Evolutionary conservation across 164 flowering plant species (phyloP), one percentile per base, ranked within the genome.

Genomic region (Nymphaea colorata): DNA sequence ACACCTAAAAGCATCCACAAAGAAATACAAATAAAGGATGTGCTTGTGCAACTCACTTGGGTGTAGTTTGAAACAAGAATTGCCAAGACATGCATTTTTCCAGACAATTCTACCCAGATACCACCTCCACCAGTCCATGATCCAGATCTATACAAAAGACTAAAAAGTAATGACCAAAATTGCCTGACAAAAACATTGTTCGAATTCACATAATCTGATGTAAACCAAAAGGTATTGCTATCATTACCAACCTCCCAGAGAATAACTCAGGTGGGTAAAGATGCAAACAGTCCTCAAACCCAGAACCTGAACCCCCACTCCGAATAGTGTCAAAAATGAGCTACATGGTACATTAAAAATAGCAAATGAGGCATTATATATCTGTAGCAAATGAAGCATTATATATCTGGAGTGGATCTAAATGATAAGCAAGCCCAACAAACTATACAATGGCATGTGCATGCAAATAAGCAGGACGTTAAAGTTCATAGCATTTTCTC

Each of bases 61-160:
- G 99, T 95, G 74, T 95, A 92, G 80, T 95, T 95, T 74, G 99
- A 95, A 72, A 95, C 98, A 44, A 90, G 90, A 64, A 95, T 81
- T 45, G 98, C 96, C 79, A 95, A 80, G 70, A 95, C 93, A 75
- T 95, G 90, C 99, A 95, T 90, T 86, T 92, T 95, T 42, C 99
- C 96, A 51, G 98, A 95, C 18, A 92, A 77, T 77, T 95, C 99
- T 73, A 95, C 97, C 97, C 99, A 95, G 43, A 80, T 77, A 41
- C 99, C 99, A 81, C 85, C 85, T 67, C 98, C 99, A 64, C 97
- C 98, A 74, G 83, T 85, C 99, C 99, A 92, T 74, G 93, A 73
- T 69, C 99, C 98, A 70, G 98, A 90, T 77, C 99, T 95, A 70
- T 65, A 73, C 80, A 43, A 63, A 59, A 4, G 69, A 72, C 53